Percentiles rank a stretch among this genome's conserved stretches.
Evolutionary conservation across 768 basidiomycete genomes (phyloP).

Genomic region (Kwoniella heveanensis): DNA sequence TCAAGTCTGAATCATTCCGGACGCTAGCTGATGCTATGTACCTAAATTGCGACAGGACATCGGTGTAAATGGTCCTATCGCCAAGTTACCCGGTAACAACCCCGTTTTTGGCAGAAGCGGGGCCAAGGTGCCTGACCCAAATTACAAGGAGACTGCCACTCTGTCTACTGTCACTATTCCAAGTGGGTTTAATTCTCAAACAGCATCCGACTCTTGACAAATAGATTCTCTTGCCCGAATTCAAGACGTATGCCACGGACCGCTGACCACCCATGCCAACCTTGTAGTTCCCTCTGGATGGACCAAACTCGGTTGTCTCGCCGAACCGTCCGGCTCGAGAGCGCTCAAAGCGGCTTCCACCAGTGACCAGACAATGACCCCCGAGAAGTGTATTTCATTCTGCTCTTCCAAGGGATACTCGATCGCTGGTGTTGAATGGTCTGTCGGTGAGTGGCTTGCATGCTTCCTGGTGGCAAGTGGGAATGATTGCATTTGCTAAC

Average conservation of each 20-base stretch:
- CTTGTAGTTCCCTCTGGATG: constrained; percentile 47
- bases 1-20: too few relatives aligned
- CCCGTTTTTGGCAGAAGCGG: constrained; percentile 41
- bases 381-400: constrained; percentile 65
- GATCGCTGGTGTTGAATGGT: constrained; percentile 70
- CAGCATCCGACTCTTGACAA: too few relatives aligned
- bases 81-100: constrained; percentile 43
- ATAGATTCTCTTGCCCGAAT: too few relatives aligned
- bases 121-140: constrained; percentile 14
- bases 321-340: constrained; percentile 34
- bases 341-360: constrained; percentile 50
- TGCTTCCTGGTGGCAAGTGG: too few relatives aligned
- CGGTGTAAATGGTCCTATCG: constrained; percentile 20
- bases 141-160: constrained; percentile 29
- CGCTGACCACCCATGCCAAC: constrained; percentile 46
- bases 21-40: too few relatives aligned
- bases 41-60: too few relatives aligned
- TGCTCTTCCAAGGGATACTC: constrained; percentile 66
- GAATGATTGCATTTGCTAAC: neutral
- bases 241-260: too few relatives aligned
- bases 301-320: constrained; percentile 38
- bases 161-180: constrained; percentile 43
- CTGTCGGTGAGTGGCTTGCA: constrained; percentile 14
- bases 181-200: too few relatives aligned
- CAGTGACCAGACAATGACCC: constrained; percentile 60